These are phyloP conservation scores for Solanum medicagineum DNA, from an alignment of 257 asterid species.

Conservation along the genomic window DNA sequence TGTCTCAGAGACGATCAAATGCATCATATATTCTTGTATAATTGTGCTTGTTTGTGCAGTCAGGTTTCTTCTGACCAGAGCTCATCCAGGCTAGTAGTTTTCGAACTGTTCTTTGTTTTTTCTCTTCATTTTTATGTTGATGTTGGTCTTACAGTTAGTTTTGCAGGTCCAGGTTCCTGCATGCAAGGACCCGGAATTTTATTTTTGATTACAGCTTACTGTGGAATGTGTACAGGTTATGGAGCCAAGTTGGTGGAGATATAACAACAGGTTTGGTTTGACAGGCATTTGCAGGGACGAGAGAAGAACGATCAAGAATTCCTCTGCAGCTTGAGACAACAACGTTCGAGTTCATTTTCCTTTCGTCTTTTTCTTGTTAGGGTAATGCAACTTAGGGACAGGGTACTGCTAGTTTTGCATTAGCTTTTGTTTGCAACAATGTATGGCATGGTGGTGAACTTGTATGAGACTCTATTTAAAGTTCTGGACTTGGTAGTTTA, in stretches of 20 bases:
- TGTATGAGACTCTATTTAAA: background rate
- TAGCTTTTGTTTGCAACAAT: background rate
- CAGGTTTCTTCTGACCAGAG: conserved; percentile 50
- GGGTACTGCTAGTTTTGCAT: background rate
- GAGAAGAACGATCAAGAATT: background rate
- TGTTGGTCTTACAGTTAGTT: too few species aligned
- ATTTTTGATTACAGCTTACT: conserved; percentile 15
- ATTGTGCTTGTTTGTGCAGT: conserved; percentile 43
- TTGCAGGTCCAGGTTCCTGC: too few species aligned
- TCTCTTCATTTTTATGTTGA: background rate
- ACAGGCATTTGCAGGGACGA: conserved; percentile 27
- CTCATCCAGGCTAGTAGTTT: conserved; percentile 45
- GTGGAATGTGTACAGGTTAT: conserved; percentile 73
- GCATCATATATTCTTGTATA: background rate
- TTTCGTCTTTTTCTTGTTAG: background rate
- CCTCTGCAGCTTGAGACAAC: background rate
- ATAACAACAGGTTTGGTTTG: conserved; percentile 13
- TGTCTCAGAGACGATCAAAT: background rate
- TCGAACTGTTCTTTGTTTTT: background rate
- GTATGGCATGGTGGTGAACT: background rate
- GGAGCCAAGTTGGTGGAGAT: conserved; percentile 9
- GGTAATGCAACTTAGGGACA: background rate
- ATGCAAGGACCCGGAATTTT: too few species aligned
- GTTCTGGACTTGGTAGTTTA: background rate
- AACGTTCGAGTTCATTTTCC: background rate